A percentile compares a stretch with the other conserved stretches of the same genome.
These are phyloP conservation scores for Letharia lupina DNA, from an alignment of 495 filamentous ascomycete genomes.

Conservation along the genomic window DNA sequence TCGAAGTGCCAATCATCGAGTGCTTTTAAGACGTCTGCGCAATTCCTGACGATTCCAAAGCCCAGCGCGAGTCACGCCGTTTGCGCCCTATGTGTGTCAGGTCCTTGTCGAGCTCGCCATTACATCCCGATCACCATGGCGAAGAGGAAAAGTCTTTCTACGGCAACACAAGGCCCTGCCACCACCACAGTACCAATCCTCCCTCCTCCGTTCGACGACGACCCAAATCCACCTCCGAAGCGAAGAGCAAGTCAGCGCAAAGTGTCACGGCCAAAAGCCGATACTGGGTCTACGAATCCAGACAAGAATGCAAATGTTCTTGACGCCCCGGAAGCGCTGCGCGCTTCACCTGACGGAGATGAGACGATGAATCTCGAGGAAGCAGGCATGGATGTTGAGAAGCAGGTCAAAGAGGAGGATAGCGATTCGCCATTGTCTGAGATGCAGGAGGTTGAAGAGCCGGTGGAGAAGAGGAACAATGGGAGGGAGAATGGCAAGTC, in stretches of 20 bases:
- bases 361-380: constrained; percentile 28
- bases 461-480: constrained; percentile 9
- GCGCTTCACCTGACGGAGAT: constrained; percentile 38
- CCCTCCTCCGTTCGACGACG: constrained; percentile 22
- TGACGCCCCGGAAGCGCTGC: constrained; percentile 35
- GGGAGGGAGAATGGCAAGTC: constrained; percentile 9
- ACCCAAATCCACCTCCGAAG: constrained; percentile 21
- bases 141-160: constrained; percentile 24
- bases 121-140: constrained; percentile 15
- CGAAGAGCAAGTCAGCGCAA: constrained; percentile 25
- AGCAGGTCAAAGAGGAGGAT: constrained; percentile 30
- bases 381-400: constrained; percentile 23
- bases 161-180: constrained; percentile 9
- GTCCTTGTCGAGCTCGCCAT: neutral
- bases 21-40: neutral
- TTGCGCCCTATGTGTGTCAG: neutral
- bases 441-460: constrained; percentile 21
- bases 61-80: neutral
- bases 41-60: neutral
- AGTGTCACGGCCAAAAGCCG: constrained; percentile 20
- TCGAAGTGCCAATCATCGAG: neutral
- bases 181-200: constrained; percentile 12
- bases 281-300: constrained; percentile 31
- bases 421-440: constrained; percentile 31
- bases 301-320: constrained; percentile 35